Evolutionary conservation across 1,284 basidiomycete genomes (phyloP).

Genomic region (Xanthoconium separans): DNA sequence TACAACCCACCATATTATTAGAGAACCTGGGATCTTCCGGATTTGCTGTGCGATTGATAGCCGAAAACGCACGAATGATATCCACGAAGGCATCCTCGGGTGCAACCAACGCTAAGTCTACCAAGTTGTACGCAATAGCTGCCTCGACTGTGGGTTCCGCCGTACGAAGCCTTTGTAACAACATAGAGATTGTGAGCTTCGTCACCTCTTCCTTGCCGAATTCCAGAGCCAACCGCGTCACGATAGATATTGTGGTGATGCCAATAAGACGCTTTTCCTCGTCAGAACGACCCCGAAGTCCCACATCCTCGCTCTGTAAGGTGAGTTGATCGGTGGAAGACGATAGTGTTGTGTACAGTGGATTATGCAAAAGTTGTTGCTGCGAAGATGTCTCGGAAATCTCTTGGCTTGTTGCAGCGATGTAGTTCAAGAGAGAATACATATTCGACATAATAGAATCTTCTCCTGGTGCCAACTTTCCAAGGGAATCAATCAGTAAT

Average conservation of each 20-base stretch:
- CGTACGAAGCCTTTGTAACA: conserved; percentile 83
- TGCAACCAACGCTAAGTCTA: conserved; percentile 83
- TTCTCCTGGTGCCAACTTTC: conserved; percentile 80
- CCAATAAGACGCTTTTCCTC: conserved; percentile 84
- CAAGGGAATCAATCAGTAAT: conserved; percentile 3
- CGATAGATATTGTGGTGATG: conserved; percentile 89
- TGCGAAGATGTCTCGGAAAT: conserved; percentile 53
- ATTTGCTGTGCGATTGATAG: conserved; percentile 83
- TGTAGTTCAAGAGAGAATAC: conserved; percentile 93
- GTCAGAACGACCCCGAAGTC: conserved; percentile 68
- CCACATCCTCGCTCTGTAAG: conserved; percentile 41
- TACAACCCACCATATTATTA: conserved; percentile 69
- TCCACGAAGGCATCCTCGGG: conserved; percentile 81
- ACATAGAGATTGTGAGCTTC: conserved; percentile 86
- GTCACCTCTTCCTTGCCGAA: conserved; percentile 84
- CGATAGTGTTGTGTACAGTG: conserved; percentile 44
- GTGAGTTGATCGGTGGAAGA: conserved; percentile 37
- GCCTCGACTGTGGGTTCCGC: conserved; percentile 87
- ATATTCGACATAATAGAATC: conserved; percentile 93
- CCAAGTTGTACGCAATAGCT: conserved; percentile 88
- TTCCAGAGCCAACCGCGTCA: conserved; percentile 80
- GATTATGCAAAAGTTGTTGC: conserved; percentile 42
- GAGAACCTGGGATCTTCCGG: conserved; percentile 84
- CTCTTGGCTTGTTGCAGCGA: conserved; percentile 79
- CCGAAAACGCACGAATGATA: conserved; percentile 82